A percentile compares a stretch with the other conserved stretches of the same genome.
phyloP scores from a whole-genome alignment of 2,329 filamentous ascomycete species.

The Lachnellula suecica region DNA sequence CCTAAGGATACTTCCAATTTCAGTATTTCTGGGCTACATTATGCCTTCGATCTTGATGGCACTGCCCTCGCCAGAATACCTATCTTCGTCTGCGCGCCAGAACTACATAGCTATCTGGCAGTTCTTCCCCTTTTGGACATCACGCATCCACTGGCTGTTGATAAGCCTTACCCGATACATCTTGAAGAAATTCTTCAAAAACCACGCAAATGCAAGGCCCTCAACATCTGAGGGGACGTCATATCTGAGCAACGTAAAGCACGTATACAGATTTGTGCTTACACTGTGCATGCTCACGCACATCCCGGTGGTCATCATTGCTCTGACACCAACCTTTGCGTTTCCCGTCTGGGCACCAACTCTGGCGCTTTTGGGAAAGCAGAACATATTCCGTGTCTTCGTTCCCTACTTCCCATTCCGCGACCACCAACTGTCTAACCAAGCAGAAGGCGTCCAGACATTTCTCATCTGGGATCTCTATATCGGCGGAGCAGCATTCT shows the following conservation, averaged over 20 bases:
- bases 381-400: constrained; percentile 39
- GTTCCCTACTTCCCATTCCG: constrained; percentile 34
- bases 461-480: constrained; percentile 51
- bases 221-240: constrained; percentile 20
- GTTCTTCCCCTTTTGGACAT: constrained; percentile 46
- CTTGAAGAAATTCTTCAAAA: constrained; percentile 15
- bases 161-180: constrained; percentile 3
- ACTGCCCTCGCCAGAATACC: constrained; percentile 39
- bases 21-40: constrained; percentile 42
- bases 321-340: constrained; percentile 37
- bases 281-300: constrained; percentile 38
- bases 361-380: constrained; percentile 31
- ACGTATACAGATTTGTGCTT: constrained; percentile 37
- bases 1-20: constrained; percentile 36
- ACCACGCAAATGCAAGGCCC: constrained; percentile 24
- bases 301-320: constrained; percentile 39
- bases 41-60: constrained; percentile 43
- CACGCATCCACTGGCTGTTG: constrained; percentile 36
- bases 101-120: constrained; percentile 49
- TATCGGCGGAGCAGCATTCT: constrained; percentile 39
- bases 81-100: constrained; percentile 44
- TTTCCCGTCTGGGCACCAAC: constrained; percentile 35
- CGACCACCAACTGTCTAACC: constrained; percentile 20
- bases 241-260: constrained; percentile 23
- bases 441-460: constrained; percentile 39